These are phyloP conservation scores for Trichothecium roseum DNA, from an alignment of 2,329 filamentous ascomycete species.

Conservation along the genomic window DNA sequence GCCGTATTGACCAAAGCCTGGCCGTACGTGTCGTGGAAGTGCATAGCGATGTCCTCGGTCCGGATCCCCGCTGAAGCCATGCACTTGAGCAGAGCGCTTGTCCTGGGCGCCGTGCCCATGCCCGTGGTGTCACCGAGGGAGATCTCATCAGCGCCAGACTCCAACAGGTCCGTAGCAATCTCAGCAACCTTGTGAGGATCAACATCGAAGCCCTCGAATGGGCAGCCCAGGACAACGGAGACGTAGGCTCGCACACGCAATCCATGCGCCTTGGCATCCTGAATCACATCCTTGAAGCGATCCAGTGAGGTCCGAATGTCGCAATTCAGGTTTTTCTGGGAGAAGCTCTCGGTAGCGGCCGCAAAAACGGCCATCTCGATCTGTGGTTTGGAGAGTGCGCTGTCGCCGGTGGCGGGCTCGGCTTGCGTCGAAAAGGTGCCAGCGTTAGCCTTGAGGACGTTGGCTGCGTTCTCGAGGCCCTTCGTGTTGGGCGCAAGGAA, in stretches of 20 bases:
- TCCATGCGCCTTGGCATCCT: slow-evolving; percentile 51
- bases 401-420: slow-evolving; percentile 25
- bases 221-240: slow-evolving; percentile 71
- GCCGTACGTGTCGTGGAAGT: slow-evolving; percentile 85
- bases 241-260: slow-evolving; percentile 70
- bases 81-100: slow-evolving; percentile 52
- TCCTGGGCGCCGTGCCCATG: slow-evolving; percentile 72
- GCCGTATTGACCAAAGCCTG: slow-evolving; percentile 77
- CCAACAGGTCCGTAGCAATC: slow-evolving; percentile 59
- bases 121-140: slow-evolving; percentile 85
- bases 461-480: slow-evolving; percentile 54
- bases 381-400: slow-evolving; percentile 32
- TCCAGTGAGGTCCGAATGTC: slow-evolving; percentile 63
- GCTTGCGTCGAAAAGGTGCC: slow-evolving; percentile 39
- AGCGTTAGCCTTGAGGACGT: slow-evolving; percentile 41
- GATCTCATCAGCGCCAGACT: slow-evolving; percentile 86
- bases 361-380: slow-evolving; percentile 74
- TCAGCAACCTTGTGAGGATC: slow-evolving; percentile 53
- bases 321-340: slow-evolving; percentile 74
- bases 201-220: slow-evolving; percentile 59
- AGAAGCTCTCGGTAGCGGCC: slow-evolving; percentile 72
- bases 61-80: slow-evolving; percentile 58
- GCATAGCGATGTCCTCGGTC: slow-evolving; percentile 63
- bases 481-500: slow-evolving; percentile 72
- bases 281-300: slow-evolving; percentile 60